Base-by-base conservation (phyloP, 805 yeast genomes). In the Helenozyma baotianmanensis region DNA sequence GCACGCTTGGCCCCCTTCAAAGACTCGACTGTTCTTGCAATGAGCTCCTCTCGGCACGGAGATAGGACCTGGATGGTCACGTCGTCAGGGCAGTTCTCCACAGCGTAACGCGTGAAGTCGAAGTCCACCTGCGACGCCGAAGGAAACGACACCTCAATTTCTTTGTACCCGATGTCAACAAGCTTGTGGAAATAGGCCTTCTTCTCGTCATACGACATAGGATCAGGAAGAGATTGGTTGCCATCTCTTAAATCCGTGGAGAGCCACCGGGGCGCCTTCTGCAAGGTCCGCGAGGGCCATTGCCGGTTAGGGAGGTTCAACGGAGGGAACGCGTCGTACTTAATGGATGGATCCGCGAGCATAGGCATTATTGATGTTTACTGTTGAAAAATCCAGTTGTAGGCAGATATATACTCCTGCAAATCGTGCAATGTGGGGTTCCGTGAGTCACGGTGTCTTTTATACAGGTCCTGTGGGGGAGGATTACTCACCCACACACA, bases 201-300 rank as follows among this genome's bases (percentile, higher is more conserved):
- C 60, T 83, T 83, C 50, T 83, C 89, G n/a, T 65, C 79, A 26
- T 82, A 67, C n/a, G 82, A 69, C 94, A 83, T 83, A 33, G 92
- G 94, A 52, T 83, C 92, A 0, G 92, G 90, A 45, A 83, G 69
- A 5, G 89, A 79, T 62, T 83, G 92, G 58, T 83, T 83, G 21
- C 94, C 94, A 53, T 83, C 94, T 49, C 94, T 72, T 40, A 83
- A 68, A 51, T 84, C 94, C 3, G 94, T 83, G 14, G 89, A 79
- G 29, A 84, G 64, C 92, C 92, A 83, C 45, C 92, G 66, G 14
- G 94, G 94, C 3, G 88, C 74, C 52, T 73, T 73, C 31, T 62
- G 64, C 36, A 84, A 54, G 11, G 70, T 58, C 38, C 69, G 68
- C 23, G 67, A 51, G 1, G 94, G 94, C 94, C 94, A 83, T 40